phyloP scores from a whole-genome alignment of 345 rosid genomes.

The Eucalyptus sp. region DNA sequence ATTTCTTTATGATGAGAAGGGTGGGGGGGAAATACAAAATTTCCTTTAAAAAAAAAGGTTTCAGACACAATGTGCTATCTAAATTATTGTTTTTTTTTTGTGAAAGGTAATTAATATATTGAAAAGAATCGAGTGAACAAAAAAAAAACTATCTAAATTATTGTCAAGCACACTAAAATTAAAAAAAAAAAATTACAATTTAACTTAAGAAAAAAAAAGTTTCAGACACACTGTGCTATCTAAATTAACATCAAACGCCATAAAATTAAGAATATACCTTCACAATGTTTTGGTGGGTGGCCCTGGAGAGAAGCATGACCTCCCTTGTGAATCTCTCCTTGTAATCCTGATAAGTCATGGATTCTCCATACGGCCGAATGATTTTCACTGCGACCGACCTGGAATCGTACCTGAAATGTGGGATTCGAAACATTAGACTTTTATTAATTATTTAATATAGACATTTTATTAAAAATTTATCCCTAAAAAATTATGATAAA shows the following conservation, averaged over 20 bases:
- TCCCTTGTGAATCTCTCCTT: conserved; percentile 42
- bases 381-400: neutral
- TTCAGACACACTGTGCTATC: neutral
- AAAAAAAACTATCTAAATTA: neutral
- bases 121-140: too few species aligned
- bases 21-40: neutral
- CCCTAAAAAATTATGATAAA: neutral
- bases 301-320: conserved; percentile 33
- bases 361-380: neutral
- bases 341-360: neutral
- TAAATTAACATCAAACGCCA: neutral
- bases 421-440: neutral
- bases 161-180: neutral
- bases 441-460: neutral
- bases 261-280: conserved; percentile 9
- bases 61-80: neutral
- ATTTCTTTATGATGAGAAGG: neutral
- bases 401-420: neutral
- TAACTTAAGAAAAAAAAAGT: neutral
- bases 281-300: conserved; percentile 36
- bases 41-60: neutral
- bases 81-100: neutral
- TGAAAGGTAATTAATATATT: too few species aligned
- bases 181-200: neutral
- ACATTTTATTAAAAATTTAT: neutral